Evolutionary conservation across 2,329 filamentous ascomycete species (phyloP).

Genomic region (Rutstroemia sp.): DNA sequence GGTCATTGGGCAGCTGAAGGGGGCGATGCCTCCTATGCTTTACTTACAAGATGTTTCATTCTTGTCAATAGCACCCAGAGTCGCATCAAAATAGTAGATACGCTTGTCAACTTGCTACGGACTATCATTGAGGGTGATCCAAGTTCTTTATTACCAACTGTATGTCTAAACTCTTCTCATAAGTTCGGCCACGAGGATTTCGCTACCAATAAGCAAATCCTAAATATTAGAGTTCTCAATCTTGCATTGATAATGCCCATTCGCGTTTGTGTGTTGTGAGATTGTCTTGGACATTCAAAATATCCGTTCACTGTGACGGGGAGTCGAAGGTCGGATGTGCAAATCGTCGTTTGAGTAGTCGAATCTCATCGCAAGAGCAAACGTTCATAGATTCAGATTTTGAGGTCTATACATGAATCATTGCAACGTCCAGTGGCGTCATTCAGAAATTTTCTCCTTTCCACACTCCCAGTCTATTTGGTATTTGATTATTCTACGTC

Average conservation of each 20-base stretch:
- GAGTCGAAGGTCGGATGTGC: no score
- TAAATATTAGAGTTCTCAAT: no score
- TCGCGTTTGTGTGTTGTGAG: no score
- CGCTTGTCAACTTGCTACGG: constrained; percentile 81
- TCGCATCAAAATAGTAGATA: constrained; percentile 98
- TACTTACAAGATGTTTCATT: constrained; percentile 87
- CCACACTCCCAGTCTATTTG: neutral
- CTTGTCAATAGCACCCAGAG: constrained; percentile 81
- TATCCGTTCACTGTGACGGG: no score
- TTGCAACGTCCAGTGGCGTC: neutral
- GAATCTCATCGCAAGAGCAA: no score
- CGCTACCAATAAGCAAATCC: no score
- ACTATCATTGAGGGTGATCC: constrained; percentile 81
- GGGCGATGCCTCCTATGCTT: constrained; percentile 74
- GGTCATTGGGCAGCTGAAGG: constrained; percentile 67
- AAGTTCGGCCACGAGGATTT: neutral
- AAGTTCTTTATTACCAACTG: constrained; percentile 72
- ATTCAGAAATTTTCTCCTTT: neutral
- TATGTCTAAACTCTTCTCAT: constrained; percentile 32
- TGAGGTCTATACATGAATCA: no score
- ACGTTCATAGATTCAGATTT: no score
- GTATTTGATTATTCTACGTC: neutral
- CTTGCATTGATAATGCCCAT: no score
- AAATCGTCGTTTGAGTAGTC: no score
- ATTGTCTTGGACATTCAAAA: no score